Base-by-base conservation (phyloP, 225 moss, liverwort and hornwort species). In the Pleurozium schreberi region DNA sequence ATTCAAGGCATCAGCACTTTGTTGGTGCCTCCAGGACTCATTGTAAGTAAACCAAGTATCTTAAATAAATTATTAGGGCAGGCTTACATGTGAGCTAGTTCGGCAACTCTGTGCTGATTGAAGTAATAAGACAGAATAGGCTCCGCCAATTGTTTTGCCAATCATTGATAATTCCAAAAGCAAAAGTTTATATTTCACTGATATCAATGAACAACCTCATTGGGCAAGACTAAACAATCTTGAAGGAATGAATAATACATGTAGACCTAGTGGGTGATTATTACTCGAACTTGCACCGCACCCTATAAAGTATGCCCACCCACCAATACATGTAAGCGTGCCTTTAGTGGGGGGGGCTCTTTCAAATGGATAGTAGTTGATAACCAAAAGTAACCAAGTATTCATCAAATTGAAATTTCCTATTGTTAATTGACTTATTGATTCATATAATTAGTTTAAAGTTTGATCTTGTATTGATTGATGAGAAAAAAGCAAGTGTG, bases 1-100 rank as follows among this genome's bases (percentile, higher is more conserved):
- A 92, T 92, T 49, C 92, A 93, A 66, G 90, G 92, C n/a, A 85
- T 93, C 13, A 86, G 45, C 74, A 82, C 82, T 64, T 81, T 93
- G 65, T 62, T 93, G 14, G 90, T 93, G 16, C 92, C 92, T 6
- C 89, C 85, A 0, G 92, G 89, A 20, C 85, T 93, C 38, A 90
- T 89, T 83, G 87, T 92, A 85, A 83, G 84, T 16, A 28, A 8
- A 5, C 7, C 20, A 47, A 47, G 11, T 14, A 52, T 75, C 49
- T 30, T 9, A 25, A 1, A 14, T 33, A 62, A 33, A 8, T 64
- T 64, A 8, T 31, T 14, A 23, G 23, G 22, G 22, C 2, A 0
- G 9, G 34, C 18, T 38, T 66, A 20, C 11, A 66, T 66, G 20
- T 22, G 22, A n/a, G 68, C 22, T 5, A 4, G 7, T 9, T 21